phyloP scores from a whole-genome alignment of 129 eudicot species.

The Cynara cardunculus region DNA sequence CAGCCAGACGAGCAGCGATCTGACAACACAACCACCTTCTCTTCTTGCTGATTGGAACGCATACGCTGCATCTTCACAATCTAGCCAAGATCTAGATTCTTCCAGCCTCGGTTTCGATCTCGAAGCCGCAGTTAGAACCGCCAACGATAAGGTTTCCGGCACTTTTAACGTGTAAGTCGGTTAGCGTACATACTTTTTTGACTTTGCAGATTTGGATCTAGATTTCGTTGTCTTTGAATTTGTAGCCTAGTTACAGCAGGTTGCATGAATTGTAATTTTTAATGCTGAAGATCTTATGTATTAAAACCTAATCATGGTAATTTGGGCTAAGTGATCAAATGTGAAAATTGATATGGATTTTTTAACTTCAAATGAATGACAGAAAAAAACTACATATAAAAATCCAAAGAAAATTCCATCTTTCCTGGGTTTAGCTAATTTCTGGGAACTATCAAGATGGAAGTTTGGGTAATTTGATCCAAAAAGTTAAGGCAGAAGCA shows the following conservation, averaged over 20 bases:
- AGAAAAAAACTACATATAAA: background rate
- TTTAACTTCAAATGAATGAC: background rate
- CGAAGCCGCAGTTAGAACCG: constrained; percentile 78
- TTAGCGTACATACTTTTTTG: background rate
- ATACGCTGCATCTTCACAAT: constrained; percentile 51
- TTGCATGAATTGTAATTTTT: background rate
- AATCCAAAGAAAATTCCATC: background rate
- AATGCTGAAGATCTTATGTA: background rate
- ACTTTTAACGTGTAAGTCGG: constrained; percentile 64
- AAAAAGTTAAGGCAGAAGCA: background rate
- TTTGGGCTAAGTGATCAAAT: constrained; percentile 12
- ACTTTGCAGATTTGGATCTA: constrained; percentile 14
- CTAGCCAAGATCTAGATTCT: constrained; percentile 38
- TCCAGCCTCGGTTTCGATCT: constrained; percentile 66
- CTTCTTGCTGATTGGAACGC: constrained; percentile 89
- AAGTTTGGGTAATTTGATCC: background rate
- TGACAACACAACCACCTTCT: constrained; percentile 42
- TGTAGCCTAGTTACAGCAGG: background rate
- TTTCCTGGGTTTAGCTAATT: constrained; percentile 1
- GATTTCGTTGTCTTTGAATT: background rate
- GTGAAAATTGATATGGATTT: background rate
- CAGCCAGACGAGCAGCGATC: constrained; percentile 44
- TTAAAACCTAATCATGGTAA: constrained; percentile 1
- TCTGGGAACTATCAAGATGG: background rate
- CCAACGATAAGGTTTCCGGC: constrained; percentile 74